Evolutionary conservation across 2,329 filamentous ascomycete species (phyloP).

Genomic region (Nigrospora oryzae): DNA sequence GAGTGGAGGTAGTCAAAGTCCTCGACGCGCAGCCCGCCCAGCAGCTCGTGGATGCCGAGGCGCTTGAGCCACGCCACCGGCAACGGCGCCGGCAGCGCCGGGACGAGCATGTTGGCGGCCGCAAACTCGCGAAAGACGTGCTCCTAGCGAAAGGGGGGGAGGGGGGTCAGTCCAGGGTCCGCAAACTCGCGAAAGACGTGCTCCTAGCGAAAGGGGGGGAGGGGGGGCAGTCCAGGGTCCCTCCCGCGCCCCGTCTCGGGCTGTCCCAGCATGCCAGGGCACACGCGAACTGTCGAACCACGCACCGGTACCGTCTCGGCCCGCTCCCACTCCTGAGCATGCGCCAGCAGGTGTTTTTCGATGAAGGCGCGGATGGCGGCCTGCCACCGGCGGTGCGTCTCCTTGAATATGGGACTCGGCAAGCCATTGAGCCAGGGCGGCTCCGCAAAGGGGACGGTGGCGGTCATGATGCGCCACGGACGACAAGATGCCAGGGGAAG

Average conservation of each 20-base stretch:
- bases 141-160: slow-evolving; percentile 11
- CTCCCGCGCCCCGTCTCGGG: no score
- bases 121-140: slow-evolving; percentile 59
- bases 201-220: slow-evolving; percentile 12
- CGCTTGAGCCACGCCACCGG: slow-evolving; percentile 60
- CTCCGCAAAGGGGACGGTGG: slow-evolving; percentile 59
- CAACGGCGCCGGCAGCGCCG: slow-evolving; percentile 59
- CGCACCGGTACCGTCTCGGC: slow-evolving; percentile 47
- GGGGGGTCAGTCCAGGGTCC: slow-evolving; percentile 6
- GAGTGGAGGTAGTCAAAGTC: slow-evolving; percentile 68
- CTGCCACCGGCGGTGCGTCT: slow-evolving; percentile 58
- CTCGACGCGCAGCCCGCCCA: slow-evolving; percentile 59
- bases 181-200: slow-evolving; percentile 59
- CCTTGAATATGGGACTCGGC: slow-evolving; percentile 63
- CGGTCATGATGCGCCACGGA: neutral
- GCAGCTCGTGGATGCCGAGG: slow-evolving; percentile 56
- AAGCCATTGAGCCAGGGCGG: slow-evolving; percentile 63
- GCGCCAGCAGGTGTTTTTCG: slow-evolving; percentile 49
- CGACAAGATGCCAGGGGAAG: neutral
- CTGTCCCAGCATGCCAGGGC: no score
- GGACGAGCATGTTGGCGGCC: slow-evolving; percentile 60
- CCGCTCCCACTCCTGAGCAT: slow-evolving; percentile 64
- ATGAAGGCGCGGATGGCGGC: slow-evolving; percentile 60
- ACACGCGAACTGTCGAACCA: no score
- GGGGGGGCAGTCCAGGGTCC: no score